phyloP scores from a whole-genome alignment of 192 early-diverging fungal genomes.

The Backusella tarrabulga region DNA sequence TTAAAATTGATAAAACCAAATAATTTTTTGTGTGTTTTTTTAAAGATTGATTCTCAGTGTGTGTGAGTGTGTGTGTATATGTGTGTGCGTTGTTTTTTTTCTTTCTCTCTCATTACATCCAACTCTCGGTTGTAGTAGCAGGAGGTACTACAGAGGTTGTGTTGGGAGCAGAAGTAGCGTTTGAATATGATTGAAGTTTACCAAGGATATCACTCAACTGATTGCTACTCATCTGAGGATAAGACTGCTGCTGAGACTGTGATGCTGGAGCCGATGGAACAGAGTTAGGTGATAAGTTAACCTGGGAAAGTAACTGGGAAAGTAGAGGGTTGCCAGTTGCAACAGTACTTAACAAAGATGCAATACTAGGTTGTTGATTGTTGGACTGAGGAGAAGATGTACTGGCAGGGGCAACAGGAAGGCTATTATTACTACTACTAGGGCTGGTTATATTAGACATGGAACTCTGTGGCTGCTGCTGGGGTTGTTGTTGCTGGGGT shows the following conservation, averaged over 20 bases:
- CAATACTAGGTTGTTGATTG: conserved; percentile 13
- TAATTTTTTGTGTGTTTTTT: neutral
- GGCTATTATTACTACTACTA: neutral
- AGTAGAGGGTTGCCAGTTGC: conserved; percentile 12
- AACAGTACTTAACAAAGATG: conserved; percentile 12
- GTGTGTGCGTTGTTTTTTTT: neutral
- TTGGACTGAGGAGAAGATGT: neutral
- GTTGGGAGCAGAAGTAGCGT: neutral
- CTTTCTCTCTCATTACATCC: neutral
- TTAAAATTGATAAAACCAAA: neutral
- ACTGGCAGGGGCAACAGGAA: neutral
- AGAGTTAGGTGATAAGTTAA: neutral
- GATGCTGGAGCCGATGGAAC: neutral
- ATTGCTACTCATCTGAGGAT: neutral
- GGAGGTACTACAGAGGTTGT: neutral
- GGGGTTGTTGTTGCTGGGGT: neutral
- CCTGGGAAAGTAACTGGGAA: conserved; percentile 2
- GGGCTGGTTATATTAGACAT: neutral
- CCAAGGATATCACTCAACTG: conserved; percentile 7
- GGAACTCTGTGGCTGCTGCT: neutral
- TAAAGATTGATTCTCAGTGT: neutral
- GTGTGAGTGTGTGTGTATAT: neutral
- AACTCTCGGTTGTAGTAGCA: neutral
- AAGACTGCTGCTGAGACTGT: neutral
- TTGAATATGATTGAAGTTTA: conserved; percentile 9